phyloP scores from a whole-genome alignment of 2,329 filamentous ascomycete genomes.

The Fusarium concolor region DNA sequence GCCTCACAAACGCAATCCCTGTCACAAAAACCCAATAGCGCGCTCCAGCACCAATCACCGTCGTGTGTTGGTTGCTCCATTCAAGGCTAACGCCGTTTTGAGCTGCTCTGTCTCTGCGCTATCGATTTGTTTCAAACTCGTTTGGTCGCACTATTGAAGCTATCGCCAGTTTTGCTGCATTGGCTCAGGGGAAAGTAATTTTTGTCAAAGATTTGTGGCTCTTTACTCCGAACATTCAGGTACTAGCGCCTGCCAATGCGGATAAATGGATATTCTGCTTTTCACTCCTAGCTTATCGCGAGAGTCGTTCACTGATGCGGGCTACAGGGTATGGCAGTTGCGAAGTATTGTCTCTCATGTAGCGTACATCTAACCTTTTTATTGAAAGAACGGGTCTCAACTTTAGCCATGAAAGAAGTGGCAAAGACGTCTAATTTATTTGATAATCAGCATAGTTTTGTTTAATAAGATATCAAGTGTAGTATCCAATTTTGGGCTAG shows the following conservation, averaged over 20 bases:
- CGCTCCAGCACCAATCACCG: not conserved
- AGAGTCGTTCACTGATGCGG: too few relatives aligned
- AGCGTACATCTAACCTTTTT: too few relatives aligned
- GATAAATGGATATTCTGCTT: too few relatives aligned
- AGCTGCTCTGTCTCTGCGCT: not conserved
- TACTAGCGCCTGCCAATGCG: not conserved
- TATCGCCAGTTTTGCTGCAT: not conserved
- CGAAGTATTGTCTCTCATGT: too few relatives aligned
- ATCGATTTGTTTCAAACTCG: slow-evolving; percentile 19
- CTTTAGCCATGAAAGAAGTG: too few relatives aligned
- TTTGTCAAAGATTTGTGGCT: slow-evolving; percentile 1
- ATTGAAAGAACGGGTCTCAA: too few relatives aligned
- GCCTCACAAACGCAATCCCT: not conserved
- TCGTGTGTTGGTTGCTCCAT: not conserved
- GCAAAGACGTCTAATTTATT: too few relatives aligned
- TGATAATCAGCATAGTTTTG: too few relatives aligned
- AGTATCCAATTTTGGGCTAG: too few relatives aligned
- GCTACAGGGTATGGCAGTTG: not conserved
- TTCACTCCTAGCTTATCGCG: too few relatives aligned
- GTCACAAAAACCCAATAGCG: not conserved
- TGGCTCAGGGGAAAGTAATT: slow-evolving; percentile 9
- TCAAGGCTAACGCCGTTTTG: not conserved
- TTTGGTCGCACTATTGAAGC: slow-evolving; percentile 17
- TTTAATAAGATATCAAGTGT: too few relatives aligned
- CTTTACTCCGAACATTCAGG: not conserved